Conservation (phyloP, 2,329 filamentous ascomycete species). For the Biscogniauxia marginata region DNA sequence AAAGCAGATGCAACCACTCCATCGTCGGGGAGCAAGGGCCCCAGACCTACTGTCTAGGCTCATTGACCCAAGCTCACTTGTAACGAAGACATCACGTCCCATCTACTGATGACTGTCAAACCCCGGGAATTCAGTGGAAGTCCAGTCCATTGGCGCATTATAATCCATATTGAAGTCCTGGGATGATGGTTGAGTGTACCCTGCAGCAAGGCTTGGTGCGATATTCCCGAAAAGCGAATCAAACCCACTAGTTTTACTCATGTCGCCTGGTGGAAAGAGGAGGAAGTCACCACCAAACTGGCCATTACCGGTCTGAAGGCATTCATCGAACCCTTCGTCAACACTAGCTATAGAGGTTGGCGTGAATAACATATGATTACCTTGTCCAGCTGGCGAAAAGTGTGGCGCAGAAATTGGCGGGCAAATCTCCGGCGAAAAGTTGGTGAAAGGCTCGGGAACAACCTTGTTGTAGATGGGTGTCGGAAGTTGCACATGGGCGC, state of each 20-base stretch:
- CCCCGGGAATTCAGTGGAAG: conserved; percentile 21
- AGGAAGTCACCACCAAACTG: conserved; percentile 60
- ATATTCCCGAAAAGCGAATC: conserved; percentile 48
- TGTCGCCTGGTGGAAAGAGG: conserved; percentile 50
- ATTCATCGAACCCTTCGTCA: conserved; percentile 66
- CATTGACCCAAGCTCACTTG: not conserved
- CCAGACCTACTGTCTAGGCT: not conserved
- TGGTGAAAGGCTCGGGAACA: conserved; percentile 42
- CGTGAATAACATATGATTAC: conserved; percentile 67
- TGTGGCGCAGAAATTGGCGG: conserved; percentile 47
- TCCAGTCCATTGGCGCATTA: conserved; percentile 29
- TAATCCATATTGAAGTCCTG: conserved; percentile 44
- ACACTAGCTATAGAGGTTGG: conserved; percentile 59
- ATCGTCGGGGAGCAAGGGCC: conserved; percentile 5
- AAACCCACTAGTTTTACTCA: conserved; percentile 41
- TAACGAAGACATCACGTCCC: not conserved
- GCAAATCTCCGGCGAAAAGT: conserved; percentile 39
- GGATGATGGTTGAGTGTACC: conserved; percentile 52
- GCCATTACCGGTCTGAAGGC: conserved; percentile 38
- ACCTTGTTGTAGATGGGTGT: conserved; percentile 50
- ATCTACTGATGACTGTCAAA: conserved; percentile 18
- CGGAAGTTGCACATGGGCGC: conserved; percentile 55
- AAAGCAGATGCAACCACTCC: conserved; percentile 9
- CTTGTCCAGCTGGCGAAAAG: conserved; percentile 68
- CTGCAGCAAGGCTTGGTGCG: conserved; percentile 48